These are phyloP conservation scores for Mallotus repandus DNA, from an alignment of 441 rosid genomes.

Conservation along the genomic window DNA sequence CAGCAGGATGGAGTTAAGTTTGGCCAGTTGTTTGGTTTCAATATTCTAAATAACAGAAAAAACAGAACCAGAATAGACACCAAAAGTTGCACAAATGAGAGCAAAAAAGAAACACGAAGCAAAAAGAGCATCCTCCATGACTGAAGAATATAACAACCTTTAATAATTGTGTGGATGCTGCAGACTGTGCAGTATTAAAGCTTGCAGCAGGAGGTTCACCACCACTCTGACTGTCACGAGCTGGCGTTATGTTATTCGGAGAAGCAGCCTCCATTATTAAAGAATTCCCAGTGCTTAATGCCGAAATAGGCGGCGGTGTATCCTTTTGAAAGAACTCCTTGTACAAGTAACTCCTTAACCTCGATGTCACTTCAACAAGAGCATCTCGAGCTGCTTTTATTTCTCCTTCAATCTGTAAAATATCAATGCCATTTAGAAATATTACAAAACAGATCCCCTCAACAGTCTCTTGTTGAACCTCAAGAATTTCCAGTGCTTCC, in stretches of 20 bases:
- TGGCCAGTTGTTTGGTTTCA: background rate
- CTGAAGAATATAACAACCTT: constrained; percentile 46
- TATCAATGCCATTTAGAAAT: constrained; percentile 26
- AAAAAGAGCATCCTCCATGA: constrained; percentile 7
- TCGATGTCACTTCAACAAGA: constrained; percentile 83
- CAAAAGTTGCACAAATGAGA: background rate
- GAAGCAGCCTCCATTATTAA: constrained; percentile 54
- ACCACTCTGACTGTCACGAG: constrained; percentile 47
- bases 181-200: constrained; percentile 43
- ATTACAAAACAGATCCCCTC: constrained; percentile 14
- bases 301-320: constrained; percentile 46
- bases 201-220: constrained; percentile 34
- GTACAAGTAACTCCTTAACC: constrained; percentile 64
- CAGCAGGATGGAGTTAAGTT: background rate
- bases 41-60: constrained; percentile 1
- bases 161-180: constrained; percentile 32
- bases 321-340: constrained; percentile 68
- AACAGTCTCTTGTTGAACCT: constrained; percentile 14
- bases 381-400: constrained; percentile 87
- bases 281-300: constrained; percentile 47
- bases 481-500: constrained; percentile 3
- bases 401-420: constrained; percentile 82
- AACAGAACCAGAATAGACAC: background rate
- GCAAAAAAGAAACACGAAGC: background rate
- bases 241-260: constrained; percentile 43